Base-by-base conservation (phyloP, 306 rosid species). In the Gynostemma pentaphyllum region DNA sequence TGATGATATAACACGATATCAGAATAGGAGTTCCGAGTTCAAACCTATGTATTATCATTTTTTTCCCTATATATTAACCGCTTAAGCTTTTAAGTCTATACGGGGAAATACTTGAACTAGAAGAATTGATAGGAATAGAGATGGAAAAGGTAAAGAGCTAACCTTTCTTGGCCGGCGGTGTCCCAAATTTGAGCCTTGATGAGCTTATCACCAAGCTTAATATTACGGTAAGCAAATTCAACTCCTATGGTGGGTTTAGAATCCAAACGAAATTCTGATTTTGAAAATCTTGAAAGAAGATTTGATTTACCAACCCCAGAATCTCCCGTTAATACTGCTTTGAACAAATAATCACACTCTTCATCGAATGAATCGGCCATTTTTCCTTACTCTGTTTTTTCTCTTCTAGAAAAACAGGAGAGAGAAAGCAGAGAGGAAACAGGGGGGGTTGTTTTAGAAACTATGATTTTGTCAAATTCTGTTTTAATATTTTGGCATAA, bases 91-190 rank as follows among this genome's bases (percentile, higher is more conserved):
- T n/a, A n/a, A n/a, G n/a, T n/a, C n/a, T n/a, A n/a, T n/a, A n/a
- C n/a, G n/a, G n/a, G n/a, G n/a, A n/a, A n/a, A n/a, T n/a, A n/a
- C n/a, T n/a, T n/a, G n/a, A n/a, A n/a, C n/a, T n/a, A n/a, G n/a
- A n/a, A n/a, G 4, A 2, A 2, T n/a, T n/a, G 4, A 46, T 6
- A 29, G 48, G 4, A 27, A 27, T 27, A 37, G 37, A 21, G 34
- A 23, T 4, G 8, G 26, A 4, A 24, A 29, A 40, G 9, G 45
- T 19, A 21, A 32, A 44, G 4, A 39, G 29, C 23, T 11, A 68
- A 90, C 96, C 97, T 87, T 69, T 90, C 97, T 79, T 90, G 97
- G 68, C 96, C 96, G 9, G 96, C 97, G 55, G 97, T 91, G 79
- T 91, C 96, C 97, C 97, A 91, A 39, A 91, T 91, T 72, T 91